Percentiles rank a stretch among this genome's conserved stretches.
Conservation (phyloP, 1,139 yeast species). For the Yamadazyma trypodendri region DNA sequence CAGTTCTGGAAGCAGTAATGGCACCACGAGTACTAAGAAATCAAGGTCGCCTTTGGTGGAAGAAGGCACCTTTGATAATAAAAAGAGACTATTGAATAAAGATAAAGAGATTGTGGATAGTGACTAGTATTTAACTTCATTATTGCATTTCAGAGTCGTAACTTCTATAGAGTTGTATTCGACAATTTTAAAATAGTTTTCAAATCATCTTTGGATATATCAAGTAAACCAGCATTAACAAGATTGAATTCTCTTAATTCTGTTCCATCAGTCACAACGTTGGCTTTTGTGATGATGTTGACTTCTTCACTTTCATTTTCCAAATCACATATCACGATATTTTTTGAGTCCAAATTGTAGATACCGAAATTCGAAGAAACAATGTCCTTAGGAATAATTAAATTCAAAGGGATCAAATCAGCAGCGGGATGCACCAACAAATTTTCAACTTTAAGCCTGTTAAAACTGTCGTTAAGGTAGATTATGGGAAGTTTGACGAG, state of each 20-base stretch:
- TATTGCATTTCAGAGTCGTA: too few species aligned
- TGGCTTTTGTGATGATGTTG: slow-evolving; percentile 14
- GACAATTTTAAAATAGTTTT: slow-evolving; percentile 48
- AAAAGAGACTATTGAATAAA: slow-evolving; percentile 13
- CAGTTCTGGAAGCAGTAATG: slow-evolving; percentile 11
- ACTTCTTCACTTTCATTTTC: slow-evolving; percentile 19
- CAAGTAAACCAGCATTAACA: slow-evolving; percentile 22
- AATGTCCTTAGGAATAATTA: slow-evolving; percentile 38
- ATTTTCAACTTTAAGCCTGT: slow-evolving; percentile 25
- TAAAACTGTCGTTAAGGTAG: slow-evolving; percentile 40
- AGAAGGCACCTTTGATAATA: slow-evolving; percentile 9
- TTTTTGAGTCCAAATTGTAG: slow-evolving; percentile 11
- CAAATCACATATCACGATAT: slow-evolving; percentile 15
- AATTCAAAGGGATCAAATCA: slow-evolving; percentile 20
- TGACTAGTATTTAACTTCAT: neutral
- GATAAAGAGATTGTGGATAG: slow-evolving; percentile 8
- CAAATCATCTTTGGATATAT: slow-evolving; percentile 47
- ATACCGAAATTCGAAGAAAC: slow-evolving; percentile 68
- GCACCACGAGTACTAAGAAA: slow-evolving; percentile 15
- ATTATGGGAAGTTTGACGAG: slow-evolving; percentile 65
- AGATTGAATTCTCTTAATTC: slow-evolving; percentile 19
- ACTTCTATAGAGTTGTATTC: slow-evolving; percentile 9
- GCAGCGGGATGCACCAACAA: slow-evolving; percentile 17
- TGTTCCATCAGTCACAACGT: slow-evolving; percentile 15
- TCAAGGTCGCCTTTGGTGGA: slow-evolving; percentile 20